These are phyloP conservation scores for Termitomyces sp. DNA, from an alignment of 768 basidiomycete genomes.

Conservation along the genomic window DNA sequence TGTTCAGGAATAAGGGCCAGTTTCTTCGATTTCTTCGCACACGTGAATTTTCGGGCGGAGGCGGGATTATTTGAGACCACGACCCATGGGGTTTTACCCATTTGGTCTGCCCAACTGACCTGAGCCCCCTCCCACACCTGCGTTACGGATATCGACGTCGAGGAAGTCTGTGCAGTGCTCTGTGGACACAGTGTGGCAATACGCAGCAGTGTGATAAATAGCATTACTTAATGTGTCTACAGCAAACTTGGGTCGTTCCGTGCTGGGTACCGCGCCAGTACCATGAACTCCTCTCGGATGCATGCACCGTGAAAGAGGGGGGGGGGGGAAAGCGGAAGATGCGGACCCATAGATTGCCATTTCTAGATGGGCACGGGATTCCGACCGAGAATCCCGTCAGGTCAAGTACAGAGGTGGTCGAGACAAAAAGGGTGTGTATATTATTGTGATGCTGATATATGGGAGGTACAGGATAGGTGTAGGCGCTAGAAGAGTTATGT, in stretches of 20 bases:
- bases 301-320: constrained; percentile 10
- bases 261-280: too few relatives aligned
- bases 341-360: constrained; percentile 20
- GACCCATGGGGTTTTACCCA: too few relatives aligned
- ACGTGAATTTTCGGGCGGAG: constrained; percentile 24
- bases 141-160: too few relatives aligned
- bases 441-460: constrained; percentile 7
- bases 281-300: too few relatives aligned
- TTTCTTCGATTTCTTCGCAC: constrained; percentile 2
- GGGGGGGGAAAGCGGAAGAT: constrained; percentile 18
- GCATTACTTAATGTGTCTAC: too few relatives aligned
- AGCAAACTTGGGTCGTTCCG: too few relatives aligned
- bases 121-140: too few relatives aligned
- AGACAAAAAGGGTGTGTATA: background rate
- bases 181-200: too few relatives aligned
- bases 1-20: background rate
- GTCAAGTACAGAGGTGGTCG: background rate
- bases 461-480: constrained; percentile 1
- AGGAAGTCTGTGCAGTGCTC: too few relatives aligned
- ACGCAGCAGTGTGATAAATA: too few relatives aligned
- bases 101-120: too few relatives aligned
- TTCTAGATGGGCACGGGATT: constrained; percentile 24
- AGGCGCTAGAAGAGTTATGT: background rate
- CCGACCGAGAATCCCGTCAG: constrained; percentile 21
- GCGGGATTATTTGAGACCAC: constrained; percentile 13